A percentile compares a stretch with the other conserved stretches of the same genome.
Conservation (phyloP, 2,329 filamentous ascomycete species). For the Dryadomyces quercus-mongolicae region DNA sequence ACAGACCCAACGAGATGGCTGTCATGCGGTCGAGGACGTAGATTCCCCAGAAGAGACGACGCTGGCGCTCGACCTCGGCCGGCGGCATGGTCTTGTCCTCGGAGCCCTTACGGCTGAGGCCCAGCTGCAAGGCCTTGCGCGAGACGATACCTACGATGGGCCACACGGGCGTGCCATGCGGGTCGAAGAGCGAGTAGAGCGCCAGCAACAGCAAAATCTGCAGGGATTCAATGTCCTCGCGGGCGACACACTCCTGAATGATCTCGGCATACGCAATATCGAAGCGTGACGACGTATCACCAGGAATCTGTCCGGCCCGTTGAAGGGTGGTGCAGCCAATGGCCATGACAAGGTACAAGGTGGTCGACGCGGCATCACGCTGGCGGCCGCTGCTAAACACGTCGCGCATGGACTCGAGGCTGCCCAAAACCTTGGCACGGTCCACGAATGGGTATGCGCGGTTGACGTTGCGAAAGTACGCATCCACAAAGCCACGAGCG, state of each 20-base stretch:
- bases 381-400: slow-evolving; percentile 4
- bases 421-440: slow-evolving; percentile 20
- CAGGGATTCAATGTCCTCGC: slow-evolving; percentile 23
- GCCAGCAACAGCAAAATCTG: slow-evolving; percentile 29
- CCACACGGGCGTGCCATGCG: slow-evolving; percentile 24
- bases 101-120: slow-evolving; percentile 16
- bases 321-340: slow-evolving; percentile 32
- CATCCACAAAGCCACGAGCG: slow-evolving; percentile 23
- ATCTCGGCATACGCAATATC: slow-evolving; percentile 26
- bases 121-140: slow-evolving; percentile 25
- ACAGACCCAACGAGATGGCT: slow-evolving; percentile 26
- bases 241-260: slow-evolving; percentile 25
- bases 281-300: slow-evolving; percentile 20
- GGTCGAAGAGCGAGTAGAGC: slow-evolving; percentile 31
- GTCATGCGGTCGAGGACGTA: slow-evolving; percentile 34
- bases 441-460: slow-evolving; percentile 33
- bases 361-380: slow-evolving; percentile 20
- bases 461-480: slow-evolving; percentile 34
- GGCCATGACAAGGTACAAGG: slow-evolving; percentile 31
- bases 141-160: slow-evolving; percentile 27
- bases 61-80: slow-evolving; percentile 13
- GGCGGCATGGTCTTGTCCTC: not conserved
- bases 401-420: slow-evolving; percentile 18
- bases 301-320: slow-evolving; percentile 27
- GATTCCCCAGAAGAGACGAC: slow-evolving; percentile 32